These are phyloP conservation scores for Didymella lethalis DNA, from an alignment of 2,329 filamentous ascomycete genomes.

Conservation along the genomic window DNA sequence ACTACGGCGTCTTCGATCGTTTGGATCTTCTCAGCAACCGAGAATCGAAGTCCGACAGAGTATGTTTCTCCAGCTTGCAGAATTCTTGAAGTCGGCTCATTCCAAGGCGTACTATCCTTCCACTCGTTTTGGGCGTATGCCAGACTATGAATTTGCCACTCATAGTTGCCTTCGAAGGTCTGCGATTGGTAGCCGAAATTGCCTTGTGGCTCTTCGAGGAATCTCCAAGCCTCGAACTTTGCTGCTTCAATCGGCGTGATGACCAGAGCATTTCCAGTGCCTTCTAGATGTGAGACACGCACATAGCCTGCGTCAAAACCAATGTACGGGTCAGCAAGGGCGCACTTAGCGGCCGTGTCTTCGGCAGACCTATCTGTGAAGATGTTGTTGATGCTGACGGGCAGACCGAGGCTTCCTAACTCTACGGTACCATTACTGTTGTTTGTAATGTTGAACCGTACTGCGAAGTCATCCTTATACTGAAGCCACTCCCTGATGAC, in stretches of 20 bases:
- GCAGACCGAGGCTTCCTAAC: constrained; percentile 65
- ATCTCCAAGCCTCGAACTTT: constrained; percentile 64
- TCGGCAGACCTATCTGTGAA: constrained; percentile 61
- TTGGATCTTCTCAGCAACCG: constrained; percentile 56
- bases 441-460: constrained; percentile 63
- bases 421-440: constrained; percentile 54
- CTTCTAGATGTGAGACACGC: constrained; percentile 61
- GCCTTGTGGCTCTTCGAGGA: constrained; percentile 56
- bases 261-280: constrained; percentile 62
- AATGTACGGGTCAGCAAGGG: constrained; percentile 67
- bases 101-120: constrained; percentile 62
- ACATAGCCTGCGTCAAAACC: constrained; percentile 67
- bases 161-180: constrained; percentile 67
- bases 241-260: constrained; percentile 63
- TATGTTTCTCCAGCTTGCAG: constrained; percentile 57
- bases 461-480: constrained; percentile 58
- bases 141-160: constrained; percentile 64
- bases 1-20: constrained; percentile 59
- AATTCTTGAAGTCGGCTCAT: constrained; percentile 58
- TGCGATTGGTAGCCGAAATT: constrained; percentile 55
- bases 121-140: constrained; percentile 67
- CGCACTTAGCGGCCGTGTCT: constrained; percentile 61
- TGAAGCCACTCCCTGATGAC: constrained; percentile 63
- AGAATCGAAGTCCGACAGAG: constrained; percentile 62
- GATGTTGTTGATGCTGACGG: constrained; percentile 69